Evolutionary conservation across 1,284 basidiomycete genomes (phyloP), one percentile per base, ranked within the genome.

Genomic region (Xerocomus nothofagi): DNA sequence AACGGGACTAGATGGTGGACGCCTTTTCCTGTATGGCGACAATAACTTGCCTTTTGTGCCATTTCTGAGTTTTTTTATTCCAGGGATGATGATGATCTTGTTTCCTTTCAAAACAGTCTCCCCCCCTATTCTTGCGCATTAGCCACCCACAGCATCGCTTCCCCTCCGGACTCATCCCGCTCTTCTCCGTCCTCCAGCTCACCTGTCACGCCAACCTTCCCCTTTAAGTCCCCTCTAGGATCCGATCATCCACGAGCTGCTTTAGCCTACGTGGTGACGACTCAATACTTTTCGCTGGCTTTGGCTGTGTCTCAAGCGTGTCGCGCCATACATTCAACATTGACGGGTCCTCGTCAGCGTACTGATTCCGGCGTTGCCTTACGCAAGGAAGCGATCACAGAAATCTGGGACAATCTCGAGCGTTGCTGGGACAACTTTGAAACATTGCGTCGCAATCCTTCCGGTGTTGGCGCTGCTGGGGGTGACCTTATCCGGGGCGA

Each of bases 361-460:
- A 76, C 78, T 2, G 74, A 78, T 53, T 71, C 75, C 5, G 73
- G 75, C 37, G 66, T 69, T 18, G 58, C 72, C 6, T 72, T 93
- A 32, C 80, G 88, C 58, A 80, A 79, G 18, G 73, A 78, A 26
- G 74, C 76, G 3, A 75, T 94, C 61, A 73, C 80, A 26, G 77
- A 83, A 47, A 83, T 88, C 10, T 95, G 92, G 93, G 80, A 84
- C 18, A 78, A 78, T n/a, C 78, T 95, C 10, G 88, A 91, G 54
- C 72, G 71, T 27, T 88, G 81, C 52, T 93, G 90, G 89, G 79
- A 86, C 38, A 88, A 91, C 48, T 84, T 94, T 49, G 89, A 91
- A 31, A 67, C 67, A 11, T 70, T 93, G 44, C 76, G 82, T 26
- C 69, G 54, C 27, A 63, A 52, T 24, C 62, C 65, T 9, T 53